Conservation (phyloP, 768 basidiomycete species). For the Suillus bovinus region DNA sequence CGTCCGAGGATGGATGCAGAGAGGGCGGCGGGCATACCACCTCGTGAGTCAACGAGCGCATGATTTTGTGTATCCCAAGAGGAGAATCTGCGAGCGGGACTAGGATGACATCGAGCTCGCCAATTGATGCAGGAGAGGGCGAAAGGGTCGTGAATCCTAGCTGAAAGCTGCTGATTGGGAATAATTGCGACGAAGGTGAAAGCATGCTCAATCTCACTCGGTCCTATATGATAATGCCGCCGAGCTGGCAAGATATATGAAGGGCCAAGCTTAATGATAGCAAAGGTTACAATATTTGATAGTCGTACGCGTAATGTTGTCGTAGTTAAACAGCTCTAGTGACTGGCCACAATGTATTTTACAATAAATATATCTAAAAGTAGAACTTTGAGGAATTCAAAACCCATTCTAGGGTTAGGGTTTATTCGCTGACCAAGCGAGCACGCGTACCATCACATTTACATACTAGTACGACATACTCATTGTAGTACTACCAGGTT, state of each 20-base stretch:
- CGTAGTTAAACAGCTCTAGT: too few relatives aligned
- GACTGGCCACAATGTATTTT: too few relatives aligned
- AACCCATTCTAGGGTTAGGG: conserved; percentile 18
- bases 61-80: conserved; percentile 52
- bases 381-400: not conserved
- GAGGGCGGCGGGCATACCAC: conserved; percentile 28
- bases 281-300: not conserved
- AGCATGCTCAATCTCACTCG: not conserved
- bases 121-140: conserved; percentile 18
- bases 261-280: not conserved
- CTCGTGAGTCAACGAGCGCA: conserved; percentile 35
- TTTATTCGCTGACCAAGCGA: conserved; percentile 13
- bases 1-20: conserved; percentile 14
- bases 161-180: conserved; percentile 13
- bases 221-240: not conserved
- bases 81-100: conserved; percentile 41
- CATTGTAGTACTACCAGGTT: not conserved
- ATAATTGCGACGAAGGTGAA: not conserved
- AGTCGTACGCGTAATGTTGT: not conserved
- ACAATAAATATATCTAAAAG: too few relatives aligned
- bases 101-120: conserved; percentile 17
- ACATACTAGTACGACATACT: not conserved
- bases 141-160: conserved; percentile 43
- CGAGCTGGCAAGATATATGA: not conserved
- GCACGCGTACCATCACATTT: conserved; percentile 8